phyloP scores from a whole-genome alignment of 2,329 filamentous ascomycete species.

The Pseudofabraea citricarpa region DNA sequence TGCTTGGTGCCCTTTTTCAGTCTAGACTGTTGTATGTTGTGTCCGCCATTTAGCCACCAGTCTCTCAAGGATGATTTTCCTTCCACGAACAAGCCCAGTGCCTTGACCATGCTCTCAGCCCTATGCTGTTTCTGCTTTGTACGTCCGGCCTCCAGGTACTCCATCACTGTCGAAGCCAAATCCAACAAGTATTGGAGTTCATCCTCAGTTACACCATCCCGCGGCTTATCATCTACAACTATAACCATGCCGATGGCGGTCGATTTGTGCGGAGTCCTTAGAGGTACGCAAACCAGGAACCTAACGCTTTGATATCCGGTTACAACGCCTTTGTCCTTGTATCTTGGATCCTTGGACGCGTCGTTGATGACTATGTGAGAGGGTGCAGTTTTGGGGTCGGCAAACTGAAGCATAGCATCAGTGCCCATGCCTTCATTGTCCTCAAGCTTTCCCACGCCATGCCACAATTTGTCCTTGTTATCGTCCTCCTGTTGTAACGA shows the following conservation, averaged over 20 bases:
- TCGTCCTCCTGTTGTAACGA: slow-evolving; percentile 23
- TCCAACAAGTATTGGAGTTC: slow-evolving; percentile 52
- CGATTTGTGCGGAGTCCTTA: slow-evolving; percentile 47
- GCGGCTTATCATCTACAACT: slow-evolving; percentile 52
- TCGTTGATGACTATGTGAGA: slow-evolving; percentile 31
- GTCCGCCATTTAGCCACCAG: slow-evolving; percentile 23
- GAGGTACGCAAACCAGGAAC: slow-evolving; percentile 57
- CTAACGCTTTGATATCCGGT: slow-evolving; percentile 28
- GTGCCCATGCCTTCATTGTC: slow-evolving; percentile 6
- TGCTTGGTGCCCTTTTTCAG: slow-evolving; percentile 9
- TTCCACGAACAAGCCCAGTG: slow-evolving; percentile 49
- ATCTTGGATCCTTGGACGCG: slow-evolving; percentile 32
- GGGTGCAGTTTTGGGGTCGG: slow-evolving; percentile 8
- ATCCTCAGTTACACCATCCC: slow-evolving; percentile 41
- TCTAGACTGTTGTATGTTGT: slow-evolving; percentile 14
- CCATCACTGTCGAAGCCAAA: slow-evolving; percentile 50
- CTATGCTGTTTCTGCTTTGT: slow-evolving; percentile 46
- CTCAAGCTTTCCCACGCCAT: slow-evolving; percentile 17
- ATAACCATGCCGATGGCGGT: slow-evolving; percentile 57
- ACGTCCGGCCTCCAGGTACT: slow-evolving; percentile 54
- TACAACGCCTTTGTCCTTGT: slow-evolving; percentile 32
- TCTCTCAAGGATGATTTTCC: slow-evolving; percentile 35
- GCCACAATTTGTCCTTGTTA: slow-evolving; percentile 22
- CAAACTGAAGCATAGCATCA: slow-evolving; percentile 15
- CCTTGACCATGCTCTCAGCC: slow-evolving; percentile 49